These are phyloP conservation scores for Neurospora cerealis DNA, from an alignment of 495 filamentous ascomycete species.

Conservation along the genomic window DNA sequence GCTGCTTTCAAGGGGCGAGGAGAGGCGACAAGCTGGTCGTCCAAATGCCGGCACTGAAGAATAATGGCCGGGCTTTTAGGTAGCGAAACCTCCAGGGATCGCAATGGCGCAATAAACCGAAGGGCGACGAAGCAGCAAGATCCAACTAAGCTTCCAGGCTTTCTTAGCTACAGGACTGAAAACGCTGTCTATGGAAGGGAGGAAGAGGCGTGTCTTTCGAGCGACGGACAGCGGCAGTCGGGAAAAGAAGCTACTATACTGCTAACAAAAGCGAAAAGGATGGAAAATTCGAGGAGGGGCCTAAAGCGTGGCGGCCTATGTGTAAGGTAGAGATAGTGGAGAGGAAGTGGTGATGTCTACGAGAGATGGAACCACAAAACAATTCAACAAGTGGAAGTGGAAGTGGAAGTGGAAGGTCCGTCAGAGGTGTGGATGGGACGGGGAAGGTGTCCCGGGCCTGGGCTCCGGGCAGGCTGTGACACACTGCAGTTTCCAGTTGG, in stretches of 20 bases:
- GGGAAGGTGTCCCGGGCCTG: neutral
- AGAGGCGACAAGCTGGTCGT: conserved; percentile 1
- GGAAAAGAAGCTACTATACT: neutral
- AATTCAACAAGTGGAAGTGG: neutral
- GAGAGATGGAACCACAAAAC: neutral
- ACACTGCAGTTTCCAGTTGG: neutral
- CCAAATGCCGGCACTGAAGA: conserved; percentile 24
- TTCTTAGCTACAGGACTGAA: neutral
- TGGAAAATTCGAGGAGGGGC: neutral
- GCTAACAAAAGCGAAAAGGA: neutral
- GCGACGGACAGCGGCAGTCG: neutral
- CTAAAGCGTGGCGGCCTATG: neutral
- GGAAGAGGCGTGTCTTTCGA: neutral
- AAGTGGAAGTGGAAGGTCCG: neutral
- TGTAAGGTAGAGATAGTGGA: neutral
- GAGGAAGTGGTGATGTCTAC: neutral
- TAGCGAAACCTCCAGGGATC: neutral
- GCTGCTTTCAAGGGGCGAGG: neutral
- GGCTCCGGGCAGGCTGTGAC: neutral
- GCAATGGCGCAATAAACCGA: neutral
- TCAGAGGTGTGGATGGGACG: neutral
- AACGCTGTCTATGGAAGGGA: neutral
- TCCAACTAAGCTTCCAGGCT: neutral
- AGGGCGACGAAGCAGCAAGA: neutral
- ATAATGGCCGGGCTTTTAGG: conserved; percentile 25